These are phyloP conservation scores for Cladosporium sp. DNA, from an alignment of 2,329 filamentous ascomycete genomes.

Conservation along the genomic window DNA sequence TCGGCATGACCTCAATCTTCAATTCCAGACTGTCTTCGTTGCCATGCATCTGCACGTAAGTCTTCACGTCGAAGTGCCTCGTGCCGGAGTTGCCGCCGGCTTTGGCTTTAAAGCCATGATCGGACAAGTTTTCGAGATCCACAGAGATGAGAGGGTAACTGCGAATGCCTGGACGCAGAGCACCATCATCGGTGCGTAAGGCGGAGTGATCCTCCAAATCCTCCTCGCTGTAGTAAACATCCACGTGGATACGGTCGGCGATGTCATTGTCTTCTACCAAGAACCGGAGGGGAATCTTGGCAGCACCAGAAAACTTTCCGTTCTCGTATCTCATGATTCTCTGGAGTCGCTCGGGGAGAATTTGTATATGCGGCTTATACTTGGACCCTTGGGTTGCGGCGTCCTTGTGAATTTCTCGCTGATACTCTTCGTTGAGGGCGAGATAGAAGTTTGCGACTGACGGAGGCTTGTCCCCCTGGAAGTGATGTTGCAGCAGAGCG, in stretches of 20 bases:
- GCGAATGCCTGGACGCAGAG: not conserved
- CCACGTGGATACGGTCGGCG: not conserved
- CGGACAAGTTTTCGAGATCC: not conserved
- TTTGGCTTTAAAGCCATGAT: not conserved
- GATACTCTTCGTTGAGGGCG: not conserved
- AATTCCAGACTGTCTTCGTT: not conserved
- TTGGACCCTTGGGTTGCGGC: not conserved
- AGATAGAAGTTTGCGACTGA: not conserved
- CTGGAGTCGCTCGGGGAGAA: not conserved
- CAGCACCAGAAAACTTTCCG: not conserved
- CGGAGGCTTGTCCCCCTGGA: not conserved
- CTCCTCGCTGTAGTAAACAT: not conserved
- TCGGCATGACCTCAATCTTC: not conserved
- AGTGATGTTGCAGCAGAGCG: not conserved
- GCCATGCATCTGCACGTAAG: not conserved
- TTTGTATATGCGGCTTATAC: not conserved
- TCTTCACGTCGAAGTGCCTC: not conserved
- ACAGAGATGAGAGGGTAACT: not conserved
- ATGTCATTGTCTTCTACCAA: not conserved
- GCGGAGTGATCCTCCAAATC: not conserved
- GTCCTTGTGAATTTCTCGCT: not conserved
- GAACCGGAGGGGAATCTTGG: not conserved
- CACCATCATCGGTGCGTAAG: not conserved
- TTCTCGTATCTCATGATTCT: not conserved
- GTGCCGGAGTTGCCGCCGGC: not conserved